A percentile compares a stretch with the other conserved stretches of the same genome.
phyloP scores from a whole-genome alignment of 2,329 filamentous ascomycete species.

The Didymella glomerata region DNA sequence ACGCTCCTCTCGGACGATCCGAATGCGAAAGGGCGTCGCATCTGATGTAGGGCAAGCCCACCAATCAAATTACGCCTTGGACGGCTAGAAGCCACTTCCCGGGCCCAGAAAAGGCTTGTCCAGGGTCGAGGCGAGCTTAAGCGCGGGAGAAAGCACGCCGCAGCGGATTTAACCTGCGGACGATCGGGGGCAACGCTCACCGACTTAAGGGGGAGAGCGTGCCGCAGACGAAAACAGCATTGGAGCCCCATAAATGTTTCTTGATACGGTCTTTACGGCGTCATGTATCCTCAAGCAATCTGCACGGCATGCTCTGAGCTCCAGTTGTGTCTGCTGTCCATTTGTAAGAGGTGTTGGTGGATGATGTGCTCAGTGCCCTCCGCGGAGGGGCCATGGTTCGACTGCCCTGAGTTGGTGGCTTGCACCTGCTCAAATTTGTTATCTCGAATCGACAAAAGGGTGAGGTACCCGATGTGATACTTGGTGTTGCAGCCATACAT shows the following conservation, averaged over 20 bases:
- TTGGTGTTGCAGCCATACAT: neutral
- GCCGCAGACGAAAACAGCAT: neutral
- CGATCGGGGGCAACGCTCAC: slow-evolving; percentile 1
- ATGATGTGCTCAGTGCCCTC: neutral
- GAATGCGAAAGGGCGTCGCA: slow-evolving; percentile 11
- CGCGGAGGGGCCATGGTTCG: slow-evolving; percentile 1
- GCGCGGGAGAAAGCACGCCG: slow-evolving; percentile 1
- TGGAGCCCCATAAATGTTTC: neutral
- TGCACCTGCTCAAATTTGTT: neutral
- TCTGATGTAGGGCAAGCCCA: neutral
- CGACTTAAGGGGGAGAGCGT: neutral
- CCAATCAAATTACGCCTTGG: slow-evolving; percentile 7
- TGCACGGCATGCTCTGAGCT: neutral
- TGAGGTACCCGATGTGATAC: neutral
- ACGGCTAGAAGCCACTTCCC: slow-evolving; percentile 1
- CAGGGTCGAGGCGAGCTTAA: slow-evolving; percentile 9
- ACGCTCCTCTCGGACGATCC: slow-evolving; percentile 11
- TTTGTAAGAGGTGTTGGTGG: neutral
- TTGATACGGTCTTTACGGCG: slow-evolving; percentile 10
- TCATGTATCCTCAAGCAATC: neutral
- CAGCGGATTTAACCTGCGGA: slow-evolving; percentile 19
- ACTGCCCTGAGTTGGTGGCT: neutral
- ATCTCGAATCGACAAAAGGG: neutral
- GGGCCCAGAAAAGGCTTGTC: slow-evolving; percentile 4
- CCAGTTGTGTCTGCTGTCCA: neutral